These are phyloP conservation scores for Gymnopilus dilepis DNA, from an alignment of 768 basidiomycete genomes.

Conservation along the genomic window DNA sequence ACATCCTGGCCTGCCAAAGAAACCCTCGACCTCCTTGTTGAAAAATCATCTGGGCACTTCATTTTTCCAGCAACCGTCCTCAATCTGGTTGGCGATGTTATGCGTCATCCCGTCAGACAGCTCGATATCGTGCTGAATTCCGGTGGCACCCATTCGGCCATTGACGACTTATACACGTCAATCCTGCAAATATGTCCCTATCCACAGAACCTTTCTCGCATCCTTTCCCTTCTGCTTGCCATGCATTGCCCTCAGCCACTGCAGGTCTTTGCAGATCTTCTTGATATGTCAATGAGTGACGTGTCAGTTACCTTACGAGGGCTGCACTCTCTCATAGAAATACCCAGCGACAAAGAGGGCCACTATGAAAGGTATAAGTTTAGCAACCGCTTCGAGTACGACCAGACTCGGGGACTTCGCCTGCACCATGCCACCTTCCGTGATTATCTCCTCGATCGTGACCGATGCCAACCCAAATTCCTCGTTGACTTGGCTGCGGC, in stretches of 20 bases:
- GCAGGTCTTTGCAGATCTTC: constrained; percentile 19
- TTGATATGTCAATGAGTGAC: constrained; percentile 7
- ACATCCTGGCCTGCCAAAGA: constrained; percentile 10
- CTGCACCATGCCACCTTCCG: constrained; percentile 18
- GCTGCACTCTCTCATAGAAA: constrained; percentile 18
- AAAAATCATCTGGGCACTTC: constrained; percentile 23
- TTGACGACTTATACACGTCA: constrained; percentile 20
- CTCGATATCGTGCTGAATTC: constrained; percentile 14
- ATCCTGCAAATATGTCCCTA: constrained; percentile 13
- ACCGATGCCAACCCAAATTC: constrained; percentile 14
- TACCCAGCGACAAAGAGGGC: constrained; percentile 14
- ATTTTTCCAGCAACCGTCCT: constrained; percentile 23
- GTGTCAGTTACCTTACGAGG: constrained; percentile 12
- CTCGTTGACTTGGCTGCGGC: constrained; percentile 6
- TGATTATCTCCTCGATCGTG: constrained; percentile 19
- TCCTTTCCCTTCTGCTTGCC: constrained; percentile 14
- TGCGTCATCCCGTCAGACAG: constrained; percentile 10
- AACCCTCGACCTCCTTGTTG: constrained; percentile 10
- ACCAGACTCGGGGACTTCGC: constrained; percentile 17
- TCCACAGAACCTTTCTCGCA: not conserved
- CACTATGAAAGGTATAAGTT: constrained; percentile 11
- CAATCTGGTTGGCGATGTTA: constrained; percentile 20
- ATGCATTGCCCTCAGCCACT: constrained; percentile 17
- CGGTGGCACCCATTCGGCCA: constrained; percentile 3
- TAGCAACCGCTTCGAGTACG: constrained; percentile 14